Evolutionary conservation across 495 filamentous ascomycete species (phyloP), one percentile per base, ranked within the genome.

Genomic region (Aspergillus nidulans): DNA sequence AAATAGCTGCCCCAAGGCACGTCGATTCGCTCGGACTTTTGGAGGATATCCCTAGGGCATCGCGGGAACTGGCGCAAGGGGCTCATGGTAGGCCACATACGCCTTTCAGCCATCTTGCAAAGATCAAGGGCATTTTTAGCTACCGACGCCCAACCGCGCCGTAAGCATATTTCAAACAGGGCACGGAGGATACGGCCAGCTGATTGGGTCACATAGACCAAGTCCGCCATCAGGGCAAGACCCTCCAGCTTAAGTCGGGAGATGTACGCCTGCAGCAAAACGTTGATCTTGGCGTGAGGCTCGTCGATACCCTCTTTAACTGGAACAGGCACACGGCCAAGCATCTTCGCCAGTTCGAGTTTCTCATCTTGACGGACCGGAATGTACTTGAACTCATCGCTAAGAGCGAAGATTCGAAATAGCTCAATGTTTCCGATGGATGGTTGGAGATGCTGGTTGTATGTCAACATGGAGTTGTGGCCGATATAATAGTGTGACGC

Each of bases 31-130:
- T 99, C 94, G 2, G 91, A 86, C 71, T 97, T 97, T 55, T 87
- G 82, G 45, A 97, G 75, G 45, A 99, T 88, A 54, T 99, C 95
- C 28, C 81, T 72, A 12, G 91, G 82, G 59, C 90, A 95, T 34
- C 73, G 74, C 1, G 89, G 84, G 66, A 97, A 97, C 63, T 99
- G 94, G 36, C 95, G 80, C 8, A 99, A 81, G 6, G 94, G 94
- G 18, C 90, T 88, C 94, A 97, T 97, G 19, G 92, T 96, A 6
- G 91, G 92, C 94, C 94, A 99, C 94, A 97, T 97, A 21, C 95
- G 79, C 78, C 95, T 95, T 76, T 99, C 94, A 2, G 92, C 92
- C 92, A 95, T 97, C 74, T 99, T 99, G 74, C 94, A 99, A 36
- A 99, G 77, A 61, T 97, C 90, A 28, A 99, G 79, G 5, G 95